Evolutionary conservation across 495 filamentous ascomycete species (phyloP), one percentile per base, ranked within the genome.

Genomic region (Aspergillus coremiiformis): DNA sequence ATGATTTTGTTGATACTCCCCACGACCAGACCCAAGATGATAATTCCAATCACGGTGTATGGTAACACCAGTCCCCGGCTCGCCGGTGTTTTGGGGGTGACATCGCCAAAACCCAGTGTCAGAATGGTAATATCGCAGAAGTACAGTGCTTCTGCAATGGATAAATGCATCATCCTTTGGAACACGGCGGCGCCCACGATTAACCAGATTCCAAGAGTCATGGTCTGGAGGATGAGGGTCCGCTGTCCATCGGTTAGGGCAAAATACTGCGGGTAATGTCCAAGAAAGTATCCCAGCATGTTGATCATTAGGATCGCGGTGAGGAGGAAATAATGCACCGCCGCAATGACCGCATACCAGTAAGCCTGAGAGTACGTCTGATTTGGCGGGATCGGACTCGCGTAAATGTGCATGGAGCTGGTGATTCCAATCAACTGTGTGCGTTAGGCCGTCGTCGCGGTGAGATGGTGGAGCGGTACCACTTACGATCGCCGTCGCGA

Each of bases 1-100:
- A 79, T 78, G 51, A 88, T 89, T 26, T 75, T 84, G 33, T 87
- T 80, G 48, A 96, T 88, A 48, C 88, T 92, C 14, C 84, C 83
- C 26, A 96, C 84, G 21, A 95, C 86, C 23, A 96, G 73, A 81
- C 91, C 92, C 4, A 96, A 72, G 51, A 85, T 90, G 41, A 92
- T 83, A 43, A 96, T 85, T 6, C 91, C 92, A 19, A 90, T 79
- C 3, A 95, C 80, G 0, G 90, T 83, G 57, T 84, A 96, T 0
- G 90, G 90, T 24, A 95, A 83, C 14, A 95, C 68, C 8, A 96
- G 71, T 1, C 80, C 79, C 35, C 83, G 76, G 0, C 81, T 84
- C 9, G 77, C 54, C 39, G 78, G 44, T 5, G 68, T 73, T 0
- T 57, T 55, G 5, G 79, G 63, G 27, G 66, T 68, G 19, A 84